Evolutionary conservation across 352 stramenopile species (phyloP), one percentile per base, ranked within the genome.

Genomic region (Phytophthora hybrid): DNA sequence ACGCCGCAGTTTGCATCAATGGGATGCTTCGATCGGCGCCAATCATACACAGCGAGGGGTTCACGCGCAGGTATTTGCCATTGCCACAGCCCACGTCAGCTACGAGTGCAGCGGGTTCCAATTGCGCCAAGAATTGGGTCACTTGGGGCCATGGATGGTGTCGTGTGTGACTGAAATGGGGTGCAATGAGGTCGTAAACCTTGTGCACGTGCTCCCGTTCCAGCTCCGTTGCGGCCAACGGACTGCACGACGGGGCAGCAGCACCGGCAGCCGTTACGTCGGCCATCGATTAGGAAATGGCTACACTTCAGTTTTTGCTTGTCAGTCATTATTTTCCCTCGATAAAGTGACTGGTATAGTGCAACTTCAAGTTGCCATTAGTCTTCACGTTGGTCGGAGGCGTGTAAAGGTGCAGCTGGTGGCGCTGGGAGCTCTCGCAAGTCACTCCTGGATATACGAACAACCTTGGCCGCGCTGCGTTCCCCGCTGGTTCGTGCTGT

Each of bases 141-240:
- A 96, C 89, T 60, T 92, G 81, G 34, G 89, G 89, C 89, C 89
- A 95, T 65, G 87, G 88, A 46, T 90, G 79, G 58, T 96, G 89
- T 32, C 89, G 81, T n/a, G 88, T 95, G 66, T 93, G 89, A 66
- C 83, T 94, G 61, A 95, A 95, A 70, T 96, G 89, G 53, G 84
- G 81, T 44, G 89, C 89, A 64, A 96, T 96, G 64, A 82, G 81
- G 74, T 95, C 88, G 79, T 95, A 96, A 18, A 96, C 87, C 23
- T 91, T 90, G 69, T 95, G 89, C 52, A 96, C 88, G 60, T 96
- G 87, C 73, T 96, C 82, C 13, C 73, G 73, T 76, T 96, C 89
- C 14, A 96, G 71, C 32, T 77, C 69, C n/a, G 83, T 82, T 10
- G 89, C 82, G 21, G 64, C 59, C 52, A 93, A 74, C 29, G 71